Evolutionary conservation across 176 grass and related monocot species (phyloP).

Genomic region (Oryza meyeriana): DNA sequence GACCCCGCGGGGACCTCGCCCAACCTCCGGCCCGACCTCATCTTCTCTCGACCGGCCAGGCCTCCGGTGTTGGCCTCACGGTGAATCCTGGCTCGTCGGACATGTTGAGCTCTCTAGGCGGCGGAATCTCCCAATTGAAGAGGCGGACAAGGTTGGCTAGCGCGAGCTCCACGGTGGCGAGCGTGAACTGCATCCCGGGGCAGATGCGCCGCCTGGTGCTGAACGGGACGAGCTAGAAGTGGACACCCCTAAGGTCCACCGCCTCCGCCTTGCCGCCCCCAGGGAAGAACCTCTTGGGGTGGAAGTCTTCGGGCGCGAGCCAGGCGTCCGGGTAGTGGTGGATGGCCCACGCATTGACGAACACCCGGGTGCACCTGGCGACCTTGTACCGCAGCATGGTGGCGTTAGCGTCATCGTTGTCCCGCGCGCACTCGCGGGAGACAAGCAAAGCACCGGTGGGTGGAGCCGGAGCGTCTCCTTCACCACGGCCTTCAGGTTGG

Average conservation of each 20-base stretch:
- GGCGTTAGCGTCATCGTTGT: background rate
- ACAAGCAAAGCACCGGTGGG: conserved; percentile 52
- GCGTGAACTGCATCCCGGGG: conserved; percentile 48
- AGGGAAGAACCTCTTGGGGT: conserved; percentile 22
- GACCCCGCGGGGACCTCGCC: too few relatives aligned
- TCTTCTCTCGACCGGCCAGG: too few relatives aligned
- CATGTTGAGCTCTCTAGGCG: conserved; percentile 41
- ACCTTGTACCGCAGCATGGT: conserved; percentile 42
- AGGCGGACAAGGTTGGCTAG: conserved; percentile 34
- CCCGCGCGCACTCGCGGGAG: conserved; percentile 42
- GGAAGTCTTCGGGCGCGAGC: conserved; percentile 40
- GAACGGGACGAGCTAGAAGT: conserved; percentile 58
- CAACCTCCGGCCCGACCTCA: too few relatives aligned
- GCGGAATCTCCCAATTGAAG: conserved; percentile 56
- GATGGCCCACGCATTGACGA: conserved; percentile 63
- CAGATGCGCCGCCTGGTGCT: conserved; percentile 41
- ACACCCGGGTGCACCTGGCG: conserved; percentile 38
- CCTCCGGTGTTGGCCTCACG: too few relatives aligned
- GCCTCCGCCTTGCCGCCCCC: background rate
- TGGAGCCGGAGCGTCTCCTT: conserved; percentile 57
- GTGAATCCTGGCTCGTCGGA: conserved; percentile 26
- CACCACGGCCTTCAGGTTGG: conserved; percentile 47
- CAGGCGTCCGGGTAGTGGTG: conserved; percentile 41
- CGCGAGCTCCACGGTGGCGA: conserved; percentile 43
- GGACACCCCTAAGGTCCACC: conserved; percentile 43